Evolutionary conservation across 768 basidiomycete genomes (phyloP), one percentile per base, ranked within the genome.

Genomic region (Lactifluus echinatus): DNA sequence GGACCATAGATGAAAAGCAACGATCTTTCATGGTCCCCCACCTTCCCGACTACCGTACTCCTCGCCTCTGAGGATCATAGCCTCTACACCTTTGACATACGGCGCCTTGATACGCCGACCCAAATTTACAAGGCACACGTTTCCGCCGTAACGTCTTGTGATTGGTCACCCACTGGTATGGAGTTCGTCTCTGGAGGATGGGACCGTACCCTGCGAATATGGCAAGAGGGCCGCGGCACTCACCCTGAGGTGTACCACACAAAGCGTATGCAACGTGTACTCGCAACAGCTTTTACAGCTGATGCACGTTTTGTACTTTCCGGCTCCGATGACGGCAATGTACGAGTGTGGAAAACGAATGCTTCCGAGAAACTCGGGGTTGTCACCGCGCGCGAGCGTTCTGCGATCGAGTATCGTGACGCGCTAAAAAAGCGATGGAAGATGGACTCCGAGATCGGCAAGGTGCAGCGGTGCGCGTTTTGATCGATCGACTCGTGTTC

Each of bases 1-100:
- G 21, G 33, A 24, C 10, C 19, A 31, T 57, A 89, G 82, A 92
- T 97, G 85, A 85, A 82, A 64, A 84, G 84, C 64, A 98, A 98
- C 64, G 79, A 88, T 8, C 77, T 99, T 1, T 79, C 92, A 14
- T 99, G 94, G 94, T 97, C 93, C 28, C 96, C 96, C 0, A 95
- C 92, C 0, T 86, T 93, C 67, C 96, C 96, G 3, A 97, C 94
- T 0, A 76, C 85, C 3, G 73, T 97, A 37, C 81, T 99, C 8
- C 80, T 98, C 7, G 96, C 91, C n/a, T 97, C 94, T 0, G 96
- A 98, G 75, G 95, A 98, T 67, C 94, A 98, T 74, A 96, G 97
- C 66, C 78, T 98, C 24, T 98, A 98, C 71, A 97, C 96, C 0
- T 99, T 96, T 70, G 96, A 99, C 67, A 87, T 98, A 49, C 82